phyloP scores from a whole-genome alignment of 371 early-diverging fungal genomes.

The Rhizopus delemar region DNA sequence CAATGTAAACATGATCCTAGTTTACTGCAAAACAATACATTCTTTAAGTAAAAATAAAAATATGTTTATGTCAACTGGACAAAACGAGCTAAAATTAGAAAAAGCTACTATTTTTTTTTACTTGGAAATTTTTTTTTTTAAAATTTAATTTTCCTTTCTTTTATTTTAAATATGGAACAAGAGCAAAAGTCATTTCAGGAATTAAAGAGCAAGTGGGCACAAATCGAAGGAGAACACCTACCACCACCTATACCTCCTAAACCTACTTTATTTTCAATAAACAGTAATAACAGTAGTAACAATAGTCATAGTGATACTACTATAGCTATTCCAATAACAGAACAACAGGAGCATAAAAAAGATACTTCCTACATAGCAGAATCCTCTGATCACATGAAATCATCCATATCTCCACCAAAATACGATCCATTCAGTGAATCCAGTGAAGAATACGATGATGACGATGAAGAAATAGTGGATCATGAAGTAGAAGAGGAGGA shows the following conservation, averaged over 20 bases:
- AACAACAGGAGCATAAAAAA: constrained; percentile 11
- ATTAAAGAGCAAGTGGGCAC: constrained; percentile 28
- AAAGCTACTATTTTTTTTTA: constrained; percentile 2
- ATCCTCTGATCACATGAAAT: background rate
- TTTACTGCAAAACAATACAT: background rate
- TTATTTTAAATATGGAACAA: constrained; percentile 5
- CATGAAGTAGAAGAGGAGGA: constrained; percentile 3
- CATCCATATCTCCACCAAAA: constrained; percentile 3
- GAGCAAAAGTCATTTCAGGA: constrained; percentile 28
- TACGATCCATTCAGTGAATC: constrained; percentile 16
- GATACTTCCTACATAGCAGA: background rate
- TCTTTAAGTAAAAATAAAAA: background rate
- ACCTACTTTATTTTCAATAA: constrained; percentile 10
- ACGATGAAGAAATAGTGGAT: constrained; percentile 1
- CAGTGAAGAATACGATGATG: constrained; percentile 16
- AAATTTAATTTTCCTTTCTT: background rate
- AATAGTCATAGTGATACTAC: constrained; percentile 5
- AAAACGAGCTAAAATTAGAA: constrained; percentile 2
- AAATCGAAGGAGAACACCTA: constrained; percentile 11
- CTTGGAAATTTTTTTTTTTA: background rate
- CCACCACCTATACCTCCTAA: constrained; percentile 35
- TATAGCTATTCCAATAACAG: constrained; percentile 17
- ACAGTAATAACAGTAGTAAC: constrained; percentile 2
- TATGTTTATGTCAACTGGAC: constrained; percentile 1
- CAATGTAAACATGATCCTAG: background rate